A percentile compares a stretch with the other conserved stretches of the same genome.
phyloP scores from a whole-genome alignment of 2,329 filamentous ascomycete genomes.

The Allantophomopsis lycopodina region DNA sequence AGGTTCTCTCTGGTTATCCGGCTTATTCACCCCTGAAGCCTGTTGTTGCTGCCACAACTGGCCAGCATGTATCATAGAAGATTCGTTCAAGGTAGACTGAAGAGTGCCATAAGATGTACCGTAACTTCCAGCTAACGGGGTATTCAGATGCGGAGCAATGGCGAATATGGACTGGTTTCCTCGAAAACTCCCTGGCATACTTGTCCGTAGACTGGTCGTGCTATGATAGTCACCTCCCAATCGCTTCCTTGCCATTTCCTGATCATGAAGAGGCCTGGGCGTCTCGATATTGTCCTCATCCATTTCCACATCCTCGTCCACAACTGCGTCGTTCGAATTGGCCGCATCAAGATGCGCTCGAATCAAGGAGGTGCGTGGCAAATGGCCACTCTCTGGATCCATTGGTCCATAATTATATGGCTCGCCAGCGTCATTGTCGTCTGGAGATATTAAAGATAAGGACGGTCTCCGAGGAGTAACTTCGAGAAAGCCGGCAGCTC shows the following conservation, averaged over 20 bases:
- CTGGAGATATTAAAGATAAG: slow-evolving; percentile 46
- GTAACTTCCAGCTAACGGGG: slow-evolving; percentile 61
- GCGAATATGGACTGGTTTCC: slow-evolving; percentile 38
- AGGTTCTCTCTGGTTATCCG: slow-evolving; percentile 52
- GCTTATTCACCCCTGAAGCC: slow-evolving; percentile 24
- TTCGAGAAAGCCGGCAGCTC: slow-evolving; percentile 78
- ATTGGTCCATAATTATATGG: slow-evolving; percentile 12
- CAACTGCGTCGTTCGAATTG: slow-evolving; percentile 13
- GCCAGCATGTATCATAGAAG: slow-evolving; percentile 35
- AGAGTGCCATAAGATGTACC: slow-evolving; percentile 45
- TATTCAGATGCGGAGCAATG: slow-evolving; percentile 45
- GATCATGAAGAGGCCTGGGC: slow-evolving; percentile 23
- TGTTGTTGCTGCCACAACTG: slow-evolving; percentile 37
- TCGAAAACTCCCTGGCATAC: slow-evolving; percentile 17
- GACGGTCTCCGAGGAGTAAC: slow-evolving; percentile 69
- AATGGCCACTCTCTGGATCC: slow-evolving; percentile 10
- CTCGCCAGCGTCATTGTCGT: slow-evolving; percentile 27
- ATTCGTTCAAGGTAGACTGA: slow-evolving; percentile 12
- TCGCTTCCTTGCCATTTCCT: slow-evolving; percentile 14
- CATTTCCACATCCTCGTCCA: slow-evolving; percentile 9
- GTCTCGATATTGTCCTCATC: slow-evolving; percentile 6
- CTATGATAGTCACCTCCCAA: slow-evolving; percentile 9
- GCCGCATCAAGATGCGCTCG: slow-evolving; percentile 34
- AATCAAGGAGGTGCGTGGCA: slow-evolving; percentile 24
- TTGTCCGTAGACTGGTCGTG: slow-evolving; percentile 15